Conservation (phyloP, 2,329 filamentous ascomycete genomes). For the Davidsoniella neocaledoniae region DNA sequence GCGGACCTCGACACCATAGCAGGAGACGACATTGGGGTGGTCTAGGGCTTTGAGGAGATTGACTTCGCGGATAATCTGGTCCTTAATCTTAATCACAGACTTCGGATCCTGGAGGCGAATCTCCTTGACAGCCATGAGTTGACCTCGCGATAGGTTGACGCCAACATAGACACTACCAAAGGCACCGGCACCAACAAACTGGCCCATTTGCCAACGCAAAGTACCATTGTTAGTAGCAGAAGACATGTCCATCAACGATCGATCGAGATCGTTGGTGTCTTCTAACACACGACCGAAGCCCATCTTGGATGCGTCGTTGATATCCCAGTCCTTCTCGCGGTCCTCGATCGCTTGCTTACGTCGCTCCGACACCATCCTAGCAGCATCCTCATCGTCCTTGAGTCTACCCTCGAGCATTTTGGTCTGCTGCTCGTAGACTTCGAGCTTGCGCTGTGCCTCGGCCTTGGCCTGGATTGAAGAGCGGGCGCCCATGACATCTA, state of each 20-base stretch:
- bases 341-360: conserved; percentile 55
- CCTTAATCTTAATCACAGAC: conserved; percentile 81
- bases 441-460: conserved; percentile 65
- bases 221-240: conserved; percentile 91
- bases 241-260: conserved; percentile 82
- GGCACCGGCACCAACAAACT: conserved; percentile 89
- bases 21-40: conserved; percentile 94
- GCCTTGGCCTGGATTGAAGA: conserved; percentile 87
- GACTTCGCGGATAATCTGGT: conserved; percentile 95
- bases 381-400: conserved; percentile 72
- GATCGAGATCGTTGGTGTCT: conserved; percentile 87
- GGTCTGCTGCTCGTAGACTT: conserved; percentile 57
- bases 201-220: conserved; percentile 96
- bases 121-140: conserved; percentile 97
- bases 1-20: conserved; percentile 95
- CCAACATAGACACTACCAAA: conserved; percentile 96
- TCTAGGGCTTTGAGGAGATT: conserved; percentile 86
- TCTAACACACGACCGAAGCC: conserved; percentile 82
- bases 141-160: conserved; percentile 90
- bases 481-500: conserved; percentile 95
- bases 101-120: conserved; percentile 88
- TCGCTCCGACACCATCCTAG: conserved; percentile 54
- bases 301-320: conserved; percentile 70
- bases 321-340: conserved; percentile 62
- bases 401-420: conserved; percentile 57